Percentiles rank a stretch among this genome's conserved stretches.
Evolutionary conservation across 768 basidiomycete genomes (phyloP).

Genomic region (Amanita exitialis): DNA sequence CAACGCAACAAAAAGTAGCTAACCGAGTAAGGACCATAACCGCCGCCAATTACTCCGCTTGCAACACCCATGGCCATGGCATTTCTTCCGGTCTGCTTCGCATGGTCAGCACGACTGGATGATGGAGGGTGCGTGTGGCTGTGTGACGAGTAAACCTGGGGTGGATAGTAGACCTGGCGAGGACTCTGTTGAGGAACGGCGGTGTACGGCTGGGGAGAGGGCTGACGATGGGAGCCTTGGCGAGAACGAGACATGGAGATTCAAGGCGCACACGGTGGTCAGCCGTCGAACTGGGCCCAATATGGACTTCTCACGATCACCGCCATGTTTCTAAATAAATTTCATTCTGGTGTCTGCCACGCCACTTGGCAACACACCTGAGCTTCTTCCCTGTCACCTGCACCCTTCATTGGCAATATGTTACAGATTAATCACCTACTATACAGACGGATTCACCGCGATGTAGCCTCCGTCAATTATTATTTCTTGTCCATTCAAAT

Average conservation of each 20-base stretch:
- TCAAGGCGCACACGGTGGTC: conserved; percentile 10
- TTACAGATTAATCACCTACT: conserved; percentile 2
- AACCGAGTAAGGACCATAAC: conserved; percentile 86
- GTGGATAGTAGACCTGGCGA: conserved; percentile 18
- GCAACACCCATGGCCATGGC: conserved; percentile 74
- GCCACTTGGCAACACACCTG: too few species aligned
- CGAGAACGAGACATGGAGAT: conserved; percentile 27
- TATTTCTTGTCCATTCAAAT: conserved; percentile 73
- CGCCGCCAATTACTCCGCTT: conserved; percentile 65
- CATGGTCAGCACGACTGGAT: conserved; percentile 12
- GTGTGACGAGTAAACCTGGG: conserved; percentile 15
- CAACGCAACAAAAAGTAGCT: conserved; percentile 15
- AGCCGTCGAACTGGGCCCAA: conserved; percentile 1
- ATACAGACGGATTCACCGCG: conserved; percentile 57
- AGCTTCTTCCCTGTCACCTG: background rate
- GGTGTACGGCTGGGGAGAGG: conserved; percentile 46
- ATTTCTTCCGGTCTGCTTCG: conserved; percentile 29
- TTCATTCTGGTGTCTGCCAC: background rate
- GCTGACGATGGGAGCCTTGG: conserved; percentile 28
- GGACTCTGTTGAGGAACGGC: conserved; percentile 54
- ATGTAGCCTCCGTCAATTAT: conserved; percentile 68
- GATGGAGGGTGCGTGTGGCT: conserved; percentile 16
- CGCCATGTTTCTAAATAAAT: background rate
- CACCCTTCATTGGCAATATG: background rate
- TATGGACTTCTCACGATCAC: conserved; percentile 7